Conservation (phyloP, 2,329 filamentous ascomycete genomes). For the Aphanoascus verrucosus region DNA sequence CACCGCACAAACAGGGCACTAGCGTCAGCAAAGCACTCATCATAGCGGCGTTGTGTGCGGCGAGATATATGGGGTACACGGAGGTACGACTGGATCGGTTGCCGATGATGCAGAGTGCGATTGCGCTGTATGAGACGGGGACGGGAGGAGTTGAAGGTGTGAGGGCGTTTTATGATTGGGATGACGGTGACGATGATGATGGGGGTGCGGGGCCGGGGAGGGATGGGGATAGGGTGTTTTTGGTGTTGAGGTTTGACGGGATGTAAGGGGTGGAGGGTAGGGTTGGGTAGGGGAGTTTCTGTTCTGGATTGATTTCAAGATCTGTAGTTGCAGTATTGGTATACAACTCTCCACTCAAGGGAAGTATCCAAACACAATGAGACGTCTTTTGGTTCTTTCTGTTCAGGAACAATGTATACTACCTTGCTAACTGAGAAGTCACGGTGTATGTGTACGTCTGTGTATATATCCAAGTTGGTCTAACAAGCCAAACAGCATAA, state of each 20-base stretch:
- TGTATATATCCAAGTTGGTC: not conserved
- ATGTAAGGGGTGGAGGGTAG: not conserved
- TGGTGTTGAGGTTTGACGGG: slow-evolving; percentile 29
- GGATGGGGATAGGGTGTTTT: slow-evolving; percentile 45
- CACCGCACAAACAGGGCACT: slow-evolving; percentile 41
- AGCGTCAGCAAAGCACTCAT: slow-evolving; percentile 43
- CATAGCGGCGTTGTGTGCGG: slow-evolving; percentile 35
- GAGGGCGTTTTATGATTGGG: too few species aligned
- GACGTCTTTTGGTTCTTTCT: not conserved
- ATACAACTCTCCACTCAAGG: too few species aligned
- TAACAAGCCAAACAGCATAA: not conserved
- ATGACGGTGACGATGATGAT: too few species aligned
- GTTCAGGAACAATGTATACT: not conserved
- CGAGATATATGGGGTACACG: slow-evolving; percentile 40
- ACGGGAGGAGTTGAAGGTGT: slow-evolving; percentile 43
- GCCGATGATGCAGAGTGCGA: slow-evolving; percentile 42
- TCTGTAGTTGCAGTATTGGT: too few species aligned
- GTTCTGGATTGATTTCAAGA: too few species aligned
- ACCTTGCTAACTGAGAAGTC: not conserved
- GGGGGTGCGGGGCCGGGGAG: slow-evolving; percentile 39
- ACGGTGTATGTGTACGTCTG: not conserved
- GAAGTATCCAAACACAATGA: not conserved
- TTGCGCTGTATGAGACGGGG: slow-evolving; percentile 42
- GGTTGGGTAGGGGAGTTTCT: not conserved
- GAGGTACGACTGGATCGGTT: slow-evolving; percentile 49